These are phyloP conservation scores for Polysphondylium violaceum DNA, from an alignment of 78 protist species.

Conservation along the genomic window DNA sequence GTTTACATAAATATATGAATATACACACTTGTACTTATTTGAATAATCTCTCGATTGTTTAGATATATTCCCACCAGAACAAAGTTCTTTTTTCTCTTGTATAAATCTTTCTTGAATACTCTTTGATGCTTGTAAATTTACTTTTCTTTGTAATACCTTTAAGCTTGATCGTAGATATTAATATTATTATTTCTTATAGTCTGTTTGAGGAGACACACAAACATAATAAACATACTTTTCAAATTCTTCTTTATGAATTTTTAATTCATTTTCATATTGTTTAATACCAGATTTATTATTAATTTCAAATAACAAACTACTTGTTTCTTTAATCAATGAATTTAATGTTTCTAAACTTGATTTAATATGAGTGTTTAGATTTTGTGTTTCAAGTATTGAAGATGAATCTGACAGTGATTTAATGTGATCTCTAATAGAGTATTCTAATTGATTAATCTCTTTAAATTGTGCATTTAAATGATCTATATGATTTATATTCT, in stretches of 20 bases:
- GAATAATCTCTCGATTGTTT: conserved; percentile 42
- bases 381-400: conserved; percentile 24
- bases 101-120: conserved; percentile 50
- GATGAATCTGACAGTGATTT: conserved; percentile 28
- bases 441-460: conserved; percentile 37
- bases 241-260: conserved; percentile 66
- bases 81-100: conserved; percentile 31
- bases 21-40: background rate
- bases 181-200: background rate
- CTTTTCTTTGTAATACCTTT: conserved; percentile 60
- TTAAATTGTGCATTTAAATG: no score
- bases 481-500: no score
- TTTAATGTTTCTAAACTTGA: conserved; percentile 19
- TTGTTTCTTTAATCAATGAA: conserved; percentile 18
- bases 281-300: conserved; percentile 24
- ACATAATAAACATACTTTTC: conserved; percentile 18
- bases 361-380: conserved; percentile 37
- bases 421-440: conserved; percentile 40
- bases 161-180: background rate
- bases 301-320: background rate
- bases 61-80: conserved; percentile 16
- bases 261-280: conserved; percentile 41
- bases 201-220: background rate
- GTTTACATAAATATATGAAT: background rate
- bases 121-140: conserved; percentile 37